phyloP scores from a whole-genome alignment of 75 land plant genomes.

The Pinus tabuliformis region DNA sequence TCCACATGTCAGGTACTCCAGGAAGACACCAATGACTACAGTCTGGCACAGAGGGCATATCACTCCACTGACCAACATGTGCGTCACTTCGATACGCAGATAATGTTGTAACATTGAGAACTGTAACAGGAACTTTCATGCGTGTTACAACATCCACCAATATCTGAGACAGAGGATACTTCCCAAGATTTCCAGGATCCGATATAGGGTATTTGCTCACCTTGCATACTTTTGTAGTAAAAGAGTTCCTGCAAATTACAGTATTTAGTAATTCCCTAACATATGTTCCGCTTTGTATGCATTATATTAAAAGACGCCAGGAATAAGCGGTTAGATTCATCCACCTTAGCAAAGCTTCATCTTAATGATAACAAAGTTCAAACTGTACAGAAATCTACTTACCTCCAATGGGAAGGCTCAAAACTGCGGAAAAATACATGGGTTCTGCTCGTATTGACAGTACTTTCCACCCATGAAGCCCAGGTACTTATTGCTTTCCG shows the following conservation, averaged over 20 bases:
- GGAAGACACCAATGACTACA: conserved; percentile 98
- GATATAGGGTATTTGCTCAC: conserved; percentile 28
- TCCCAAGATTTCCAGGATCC: conserved; percentile 17
- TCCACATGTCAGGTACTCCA: conserved; percentile 94
- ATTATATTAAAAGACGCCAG: neutral
- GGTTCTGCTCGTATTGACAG: conserved; percentile 57
- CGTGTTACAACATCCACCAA: conserved; percentile 40
- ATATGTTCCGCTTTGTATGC: neutral
- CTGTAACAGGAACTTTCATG: conserved; percentile 43
- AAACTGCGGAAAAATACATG: conserved; percentile 80
- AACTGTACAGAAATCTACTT: neutral
- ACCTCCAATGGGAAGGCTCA: conserved; percentile 95
- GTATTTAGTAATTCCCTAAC: neutral
- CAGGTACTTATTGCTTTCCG: conserved; percentile 66
- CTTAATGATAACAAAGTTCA: neutral
- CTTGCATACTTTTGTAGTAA: conserved; percentile 22
- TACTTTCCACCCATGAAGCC: conserved; percentile 81
- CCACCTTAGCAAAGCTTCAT: neutral
- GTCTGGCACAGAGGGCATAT: conserved; percentile 55
- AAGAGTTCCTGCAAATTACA: conserved; percentile 14
- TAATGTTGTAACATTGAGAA: conserved; percentile 77
- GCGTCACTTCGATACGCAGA: conserved; percentile 86
- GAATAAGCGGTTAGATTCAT: neutral
- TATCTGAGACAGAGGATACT: conserved; percentile 32
- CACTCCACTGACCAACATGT: conserved; percentile 81